A percentile compares a stretch with the other conserved stretches of the same genome.
phyloP scores from a whole-genome alignment of 345 rosid species.

The Angophora floribunda region DNA sequence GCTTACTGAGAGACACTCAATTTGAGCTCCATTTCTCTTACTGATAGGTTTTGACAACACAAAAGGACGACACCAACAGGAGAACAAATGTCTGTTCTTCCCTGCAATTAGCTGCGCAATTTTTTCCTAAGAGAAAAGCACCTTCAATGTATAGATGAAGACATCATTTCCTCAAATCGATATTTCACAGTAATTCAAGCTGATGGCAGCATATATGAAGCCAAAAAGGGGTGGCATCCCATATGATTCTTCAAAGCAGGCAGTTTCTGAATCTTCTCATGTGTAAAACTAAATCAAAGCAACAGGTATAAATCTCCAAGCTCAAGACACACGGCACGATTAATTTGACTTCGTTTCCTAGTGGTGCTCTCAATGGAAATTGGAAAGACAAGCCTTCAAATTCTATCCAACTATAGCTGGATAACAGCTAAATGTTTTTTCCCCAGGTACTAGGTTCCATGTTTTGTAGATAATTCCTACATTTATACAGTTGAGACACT shows the following conservation, averaged over 20 bases:
- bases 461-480: background rate
- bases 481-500: background rate
- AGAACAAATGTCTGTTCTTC: no score
- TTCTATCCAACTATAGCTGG: background rate
- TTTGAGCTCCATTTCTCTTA: no score
- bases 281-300: background rate
- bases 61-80: no score
- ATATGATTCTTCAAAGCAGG: background rate
- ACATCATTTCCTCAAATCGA: background rate
- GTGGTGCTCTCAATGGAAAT: background rate
- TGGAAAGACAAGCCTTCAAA: background rate
- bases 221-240: background rate
- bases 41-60: no score
- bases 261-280: background rate
- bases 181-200: background rate
- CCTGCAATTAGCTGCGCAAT: accelerated
- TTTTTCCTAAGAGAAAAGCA: background rate
- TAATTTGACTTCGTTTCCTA: background rate
- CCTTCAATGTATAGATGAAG: background rate
- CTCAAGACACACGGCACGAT: background rate
- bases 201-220: background rate
- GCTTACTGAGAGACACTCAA: no score
- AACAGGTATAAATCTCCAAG: background rate
- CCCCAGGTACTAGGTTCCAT: background rate
- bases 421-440: background rate